Evolutionary conservation across 257 asterid genomes (phyloP), one percentile per base, ranked within the genome.

Genomic region (Plantago major): DNA sequence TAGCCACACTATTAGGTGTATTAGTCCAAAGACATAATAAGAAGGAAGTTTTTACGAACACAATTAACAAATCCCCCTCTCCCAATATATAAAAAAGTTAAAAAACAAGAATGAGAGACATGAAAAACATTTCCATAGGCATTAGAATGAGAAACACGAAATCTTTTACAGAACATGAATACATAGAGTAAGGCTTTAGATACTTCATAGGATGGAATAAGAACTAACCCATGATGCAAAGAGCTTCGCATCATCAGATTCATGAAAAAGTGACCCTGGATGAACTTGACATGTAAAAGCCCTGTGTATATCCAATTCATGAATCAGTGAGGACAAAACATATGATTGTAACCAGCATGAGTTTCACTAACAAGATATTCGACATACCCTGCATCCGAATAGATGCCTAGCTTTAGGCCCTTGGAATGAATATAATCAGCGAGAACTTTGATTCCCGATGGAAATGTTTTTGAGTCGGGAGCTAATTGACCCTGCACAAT

Each of bases 321-420:
- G 63, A 73, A 71, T 64, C 60, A 64, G 46, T 62, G 63, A 63
- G 53, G 69, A 70, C 6, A 58, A 45, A 66, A 30, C 54, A 71
- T 16, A 57, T 17, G 28, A 33, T 4, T 46, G 54, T 42, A 62
- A 33, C 33, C 12, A 6, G 30, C 43, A 54, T 38, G 56, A 69
- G 45, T 4, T 13, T 30, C 52, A 68, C 50, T 17, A 11, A 53
- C 43, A 30, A 56, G 56, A 64, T 60, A 61, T 47, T 54, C 28
- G 16, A 44, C 93, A 33, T 84, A 92, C 99, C 99, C 99, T 68
- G 99, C 99, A 80, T 93, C 99, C 33, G 99, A 92, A 78, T 92
- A 92, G 71, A 92, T 82, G 42, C 99, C 97, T 5, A 92, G 85
- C 81, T 89, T 93, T 66, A 93, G 91, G 64, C 95, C 97, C 80